Evolutionary conservation across 73 alveolate species (phyloP).

Genomic region (Paramecium octaurelia): DNA sequence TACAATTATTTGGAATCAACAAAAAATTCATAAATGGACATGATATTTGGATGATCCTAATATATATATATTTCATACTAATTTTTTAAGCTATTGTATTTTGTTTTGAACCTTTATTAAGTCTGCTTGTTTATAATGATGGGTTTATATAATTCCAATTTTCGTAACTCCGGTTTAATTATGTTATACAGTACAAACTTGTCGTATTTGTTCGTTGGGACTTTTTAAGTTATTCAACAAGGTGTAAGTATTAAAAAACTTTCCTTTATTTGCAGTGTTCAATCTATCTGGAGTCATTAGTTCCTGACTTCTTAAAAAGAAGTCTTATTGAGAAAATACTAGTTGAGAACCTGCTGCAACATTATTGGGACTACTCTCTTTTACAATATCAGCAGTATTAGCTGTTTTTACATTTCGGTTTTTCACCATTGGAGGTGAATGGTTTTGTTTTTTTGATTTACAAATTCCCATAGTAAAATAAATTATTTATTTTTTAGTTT

Average conservation of each 20-base stretch:
- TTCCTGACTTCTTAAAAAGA: background rate
- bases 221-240: background rate
- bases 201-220: background rate
- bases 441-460: background rate
- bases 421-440: background rate
- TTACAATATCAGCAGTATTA: background rate
- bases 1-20: slow-evolving; percentile 32
- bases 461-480: background rate
- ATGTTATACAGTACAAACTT: background rate
- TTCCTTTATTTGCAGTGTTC: background rate
- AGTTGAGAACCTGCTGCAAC: background rate
- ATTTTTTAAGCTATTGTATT: background rate
- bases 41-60: slow-evolving; percentile 66
- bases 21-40: slow-evolving; percentile 45
- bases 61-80: background rate
- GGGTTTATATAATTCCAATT: background rate
- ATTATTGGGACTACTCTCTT: background rate
- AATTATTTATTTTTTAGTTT: background rate
- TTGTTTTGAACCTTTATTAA: background rate
- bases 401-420: background rate
- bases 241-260: background rate
- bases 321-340: background rate
- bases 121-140: background rate
- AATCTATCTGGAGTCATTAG: background rate
- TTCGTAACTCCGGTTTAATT: background rate